A percentile compares a stretch with the other conserved stretches of the same genome.
Conservation (phyloP, 2,329 filamentous ascomycete species). For the Gaeumannomyces tritici region DNA sequence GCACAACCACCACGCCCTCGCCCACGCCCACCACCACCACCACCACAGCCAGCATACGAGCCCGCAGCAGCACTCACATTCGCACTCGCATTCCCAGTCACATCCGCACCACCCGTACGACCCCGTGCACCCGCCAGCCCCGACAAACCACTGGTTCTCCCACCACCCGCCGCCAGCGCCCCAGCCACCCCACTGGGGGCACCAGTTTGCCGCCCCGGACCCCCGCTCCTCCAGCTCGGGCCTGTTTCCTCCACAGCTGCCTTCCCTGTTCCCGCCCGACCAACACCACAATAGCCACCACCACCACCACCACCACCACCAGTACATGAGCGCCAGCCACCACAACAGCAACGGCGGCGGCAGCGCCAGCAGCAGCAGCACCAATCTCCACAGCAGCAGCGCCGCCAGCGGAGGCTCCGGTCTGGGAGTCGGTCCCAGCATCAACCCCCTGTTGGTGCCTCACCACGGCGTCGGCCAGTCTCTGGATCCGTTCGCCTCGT, state of each 20-base stretch:
- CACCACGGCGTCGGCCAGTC: background rate
- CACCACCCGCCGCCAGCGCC: background rate
- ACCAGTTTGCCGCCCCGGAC: background rate
- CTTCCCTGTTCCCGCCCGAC: background rate
- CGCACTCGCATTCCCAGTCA: conserved; percentile 2
- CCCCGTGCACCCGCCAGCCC: conserved; percentile 6
- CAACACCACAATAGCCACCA: too few relatives aligned
- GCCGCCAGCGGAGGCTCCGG: background rate
- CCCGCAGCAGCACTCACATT: conserved; percentile 6
- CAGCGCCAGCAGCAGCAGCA: background rate
- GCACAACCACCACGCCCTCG: background rate
- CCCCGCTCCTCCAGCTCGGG: background rate
- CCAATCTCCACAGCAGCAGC: background rate
- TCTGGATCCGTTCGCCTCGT: background rate
- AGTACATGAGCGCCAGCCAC: background rate
- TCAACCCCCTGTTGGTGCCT: background rate
- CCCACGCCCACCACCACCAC: conserved; percentile 1
- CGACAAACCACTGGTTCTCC: background rate
- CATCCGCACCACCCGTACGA: conserved; percentile 6
- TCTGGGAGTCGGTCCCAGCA: background rate
- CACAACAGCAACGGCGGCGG: background rate
- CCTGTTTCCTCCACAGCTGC: background rate
- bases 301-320: background rate
- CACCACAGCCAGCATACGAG: background rate
- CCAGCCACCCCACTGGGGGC: background rate